Base-by-base conservation (phyloP, 2,329 filamentous ascomycete species). In the Celoporthe dispersa region DNA sequence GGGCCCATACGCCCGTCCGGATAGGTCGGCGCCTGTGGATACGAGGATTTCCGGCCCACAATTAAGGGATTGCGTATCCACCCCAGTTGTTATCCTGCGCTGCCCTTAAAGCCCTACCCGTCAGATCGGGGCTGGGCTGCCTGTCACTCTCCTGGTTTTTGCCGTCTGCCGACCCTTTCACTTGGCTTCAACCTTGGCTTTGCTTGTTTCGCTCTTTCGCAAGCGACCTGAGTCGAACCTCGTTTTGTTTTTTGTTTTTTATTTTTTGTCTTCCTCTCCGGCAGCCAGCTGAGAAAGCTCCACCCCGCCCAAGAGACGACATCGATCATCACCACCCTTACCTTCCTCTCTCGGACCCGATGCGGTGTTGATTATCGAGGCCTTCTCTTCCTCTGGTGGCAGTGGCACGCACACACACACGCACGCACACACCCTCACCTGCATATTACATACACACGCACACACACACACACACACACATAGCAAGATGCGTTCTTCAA, bases 131-230 rank as follows among this genome's bases (percentile, higher is more conserved):
- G 60, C 66, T 64, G 62, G 33, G 59, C 63, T 61, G 55, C 37
- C 51, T 57, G 55, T 41, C 66, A 41, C 35, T 28, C 57, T 64
- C 14, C 8, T 31, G 33, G 28, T 51, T 64, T 31, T 11, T 55
- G 59, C 35, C 59, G 53, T 61, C n/a, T 66, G 57, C 63, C 53
- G 64, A 57, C 57, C n/a, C 57, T 55, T 65, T 66, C 51, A 57
- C 67, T 69, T 71, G 70, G 70, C 70, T 67, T 69, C 68, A 57
- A 22, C 64, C 65, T 71, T 68, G 70, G 64, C 61, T 67, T 67
- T 60, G 70, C 67, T 69, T 61, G 48, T 69, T 69, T 69, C 37
- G 22, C 41, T 44, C 59, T 55, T 39, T 39, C 51, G 12, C 57
- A 60, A 60, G 57, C 57, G 57, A 60, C 57, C 25, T 31, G 33